A percentile compares a stretch with the other conserved stretches of the same genome.
Evolutionary conservation across 1,139 yeast species (phyloP).

Genomic region (Nakaseomyces uthaithaninus): DNA sequence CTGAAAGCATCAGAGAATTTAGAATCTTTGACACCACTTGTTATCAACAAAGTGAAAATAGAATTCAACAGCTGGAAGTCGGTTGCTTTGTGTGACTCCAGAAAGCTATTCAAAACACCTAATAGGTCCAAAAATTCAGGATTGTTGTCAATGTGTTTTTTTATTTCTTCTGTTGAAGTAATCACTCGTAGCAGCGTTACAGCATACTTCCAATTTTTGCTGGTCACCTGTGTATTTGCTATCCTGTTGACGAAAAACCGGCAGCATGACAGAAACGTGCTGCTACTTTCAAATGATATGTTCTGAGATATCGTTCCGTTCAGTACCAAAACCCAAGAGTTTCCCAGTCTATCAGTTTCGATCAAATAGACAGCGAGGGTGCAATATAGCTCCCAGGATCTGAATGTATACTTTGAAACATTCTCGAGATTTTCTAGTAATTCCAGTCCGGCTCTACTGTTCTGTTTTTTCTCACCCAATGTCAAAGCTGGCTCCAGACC

Average conservation of each 20-base stretch:
- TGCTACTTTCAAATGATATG: neutral
- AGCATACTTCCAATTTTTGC: slow-evolving; percentile 1
- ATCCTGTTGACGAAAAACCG: neutral
- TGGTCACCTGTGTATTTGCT: neutral
- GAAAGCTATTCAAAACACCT: neutral
- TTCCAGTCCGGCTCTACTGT: neutral
- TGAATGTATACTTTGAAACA: neutral
- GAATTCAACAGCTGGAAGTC: neutral
- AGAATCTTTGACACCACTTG: neutral
- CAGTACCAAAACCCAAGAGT: neutral
- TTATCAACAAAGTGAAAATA: neutral
- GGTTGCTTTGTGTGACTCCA: neutral
- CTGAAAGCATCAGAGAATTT: neutral
- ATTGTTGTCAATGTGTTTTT: neutral
- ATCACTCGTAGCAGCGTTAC: neutral
- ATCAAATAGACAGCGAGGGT: neutral
- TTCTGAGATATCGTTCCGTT: neutral
- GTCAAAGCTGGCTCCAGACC: neutral
- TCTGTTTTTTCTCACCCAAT: no score
- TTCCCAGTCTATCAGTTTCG: neutral
- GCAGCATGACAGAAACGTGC: neutral
- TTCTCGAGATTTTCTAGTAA: neutral
- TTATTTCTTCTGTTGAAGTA: neutral
- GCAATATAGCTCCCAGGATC: neutral
- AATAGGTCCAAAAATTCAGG: neutral